Evolutionary conservation across 169 alveolate genomes (phyloP).

Genomic region (Eimeria praecox): DNA sequence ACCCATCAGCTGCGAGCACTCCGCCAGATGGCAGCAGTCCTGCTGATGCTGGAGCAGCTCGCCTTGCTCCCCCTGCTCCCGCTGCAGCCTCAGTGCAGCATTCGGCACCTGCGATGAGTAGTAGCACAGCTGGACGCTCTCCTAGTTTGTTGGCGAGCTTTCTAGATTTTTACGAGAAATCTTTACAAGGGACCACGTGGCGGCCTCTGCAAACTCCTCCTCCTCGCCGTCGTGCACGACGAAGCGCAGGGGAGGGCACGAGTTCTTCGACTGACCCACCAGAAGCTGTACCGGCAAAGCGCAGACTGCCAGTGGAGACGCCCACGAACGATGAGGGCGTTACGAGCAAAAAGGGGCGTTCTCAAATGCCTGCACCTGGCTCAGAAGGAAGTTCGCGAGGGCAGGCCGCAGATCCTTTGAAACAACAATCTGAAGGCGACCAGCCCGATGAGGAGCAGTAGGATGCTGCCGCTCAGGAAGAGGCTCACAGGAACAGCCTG

Average conservation of each 20-base stretch:
- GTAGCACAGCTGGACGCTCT: not conserved
- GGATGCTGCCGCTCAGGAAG: no score
- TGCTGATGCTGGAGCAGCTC: no score
- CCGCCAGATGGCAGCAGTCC: no score
- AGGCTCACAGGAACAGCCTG: no score
- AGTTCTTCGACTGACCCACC: not conserved
- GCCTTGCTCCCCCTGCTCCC: not conserved
- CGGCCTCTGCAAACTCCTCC: not conserved
- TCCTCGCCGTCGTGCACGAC: not conserved
- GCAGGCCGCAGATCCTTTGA: not conserved
- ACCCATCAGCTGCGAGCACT: no score
- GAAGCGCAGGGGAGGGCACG: not conserved
- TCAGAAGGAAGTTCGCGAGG: not conserved
- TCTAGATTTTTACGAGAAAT: not conserved
- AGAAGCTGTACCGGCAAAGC: not conserved
- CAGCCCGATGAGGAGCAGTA: not conserved
- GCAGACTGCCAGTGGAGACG: not conserved
- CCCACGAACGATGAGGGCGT: not conserved
- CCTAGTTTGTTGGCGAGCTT: not conserved
- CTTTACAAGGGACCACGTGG: not conserved
- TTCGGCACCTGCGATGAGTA: not conserved
- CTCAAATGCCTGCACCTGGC: not conserved
- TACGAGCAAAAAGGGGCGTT: not conserved
- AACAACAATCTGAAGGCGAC: not conserved
- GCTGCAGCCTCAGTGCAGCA: not conserved